These are phyloP conservation scores for Oenanthe sinensis DNA, from an alignment of 129 eudicot genomes.

Conservation along the genomic window DNA sequence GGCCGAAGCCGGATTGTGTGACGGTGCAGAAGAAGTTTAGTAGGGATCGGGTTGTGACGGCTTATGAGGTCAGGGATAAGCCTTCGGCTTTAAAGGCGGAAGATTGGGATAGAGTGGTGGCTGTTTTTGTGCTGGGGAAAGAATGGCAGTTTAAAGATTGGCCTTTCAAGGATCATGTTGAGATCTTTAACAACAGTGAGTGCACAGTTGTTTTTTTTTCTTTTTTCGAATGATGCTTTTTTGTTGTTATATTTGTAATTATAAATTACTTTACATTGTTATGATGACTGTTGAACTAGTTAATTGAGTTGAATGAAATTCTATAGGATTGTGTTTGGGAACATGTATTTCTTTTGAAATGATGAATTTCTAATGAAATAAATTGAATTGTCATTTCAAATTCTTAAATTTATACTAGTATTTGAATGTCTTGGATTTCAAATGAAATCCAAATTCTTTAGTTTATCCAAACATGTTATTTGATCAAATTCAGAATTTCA, in stretches of 20 bases:
- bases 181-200: constrained; percentile 92
- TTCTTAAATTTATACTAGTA: too few relatives aligned
- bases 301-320: background rate
- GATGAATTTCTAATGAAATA: too few relatives aligned
- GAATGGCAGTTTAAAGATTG: constrained; percentile 99
- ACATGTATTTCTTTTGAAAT: too few relatives aligned
- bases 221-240: background rate
- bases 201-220: background rate
- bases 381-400: too few relatives aligned
- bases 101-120: constrained; percentile 97
- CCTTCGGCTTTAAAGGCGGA: constrained; percentile 76
- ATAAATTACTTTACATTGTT: background rate
- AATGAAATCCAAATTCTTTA: too few relatives aligned
- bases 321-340: background rate
- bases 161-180: constrained; percentile 98
- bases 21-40: constrained; percentile 96
- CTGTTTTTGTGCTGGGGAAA: constrained; percentile 88
- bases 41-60: constrained; percentile 81
- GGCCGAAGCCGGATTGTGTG: constrained; percentile 89
- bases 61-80: constrained; percentile 97
- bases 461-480: too few relatives aligned
- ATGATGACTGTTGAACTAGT: background rate
- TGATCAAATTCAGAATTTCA: too few relatives aligned
- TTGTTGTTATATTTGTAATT: background rate
- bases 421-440: too few relatives aligned